Evolutionary conservation across 2,329 filamentous ascomycete genomes (phyloP).

Genomic region (Myriosclerotinia duriaeana): DNA sequence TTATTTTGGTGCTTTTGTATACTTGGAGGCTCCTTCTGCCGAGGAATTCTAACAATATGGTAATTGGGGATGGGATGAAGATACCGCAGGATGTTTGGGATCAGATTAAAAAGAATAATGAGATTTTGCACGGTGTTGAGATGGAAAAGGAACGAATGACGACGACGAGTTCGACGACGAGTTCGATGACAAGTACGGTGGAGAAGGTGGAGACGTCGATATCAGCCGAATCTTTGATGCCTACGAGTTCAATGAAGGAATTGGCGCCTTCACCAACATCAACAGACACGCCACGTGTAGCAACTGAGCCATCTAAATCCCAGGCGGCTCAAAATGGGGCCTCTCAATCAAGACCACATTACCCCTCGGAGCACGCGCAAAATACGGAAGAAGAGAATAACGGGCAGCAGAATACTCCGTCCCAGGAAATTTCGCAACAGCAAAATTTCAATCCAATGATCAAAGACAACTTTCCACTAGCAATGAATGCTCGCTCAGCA

Average conservation of each 20-base stretch:
- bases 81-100: constrained; percentile 1
- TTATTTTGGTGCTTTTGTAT: constrained; percentile 8
- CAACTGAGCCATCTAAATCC: neutral
- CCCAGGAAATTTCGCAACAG: neutral
- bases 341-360: neutral
- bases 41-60: neutral
- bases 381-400: neutral
- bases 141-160: neutral
- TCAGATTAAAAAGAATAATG: neutral
- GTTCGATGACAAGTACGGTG: neutral
- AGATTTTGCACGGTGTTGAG: neutral
- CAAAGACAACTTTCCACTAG: constrained; percentile 35
- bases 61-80: neutral
- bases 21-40: constrained; percentile 9
- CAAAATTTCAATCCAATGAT: constrained; percentile 10
- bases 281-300: neutral
- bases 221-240: too few relatives aligned
- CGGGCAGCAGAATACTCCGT: neutral
- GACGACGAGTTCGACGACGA: neutral
- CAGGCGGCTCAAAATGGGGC: neutral
- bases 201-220: neutral
- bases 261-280: neutral
- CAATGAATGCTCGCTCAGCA: constrained; percentile 28
- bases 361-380: neutral
- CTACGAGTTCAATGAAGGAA: neutral